Evolutionary conservation across 805 yeast genomes (phyloP).

Genomic region (Cyberlindnera euphorbiiphila): DNA sequence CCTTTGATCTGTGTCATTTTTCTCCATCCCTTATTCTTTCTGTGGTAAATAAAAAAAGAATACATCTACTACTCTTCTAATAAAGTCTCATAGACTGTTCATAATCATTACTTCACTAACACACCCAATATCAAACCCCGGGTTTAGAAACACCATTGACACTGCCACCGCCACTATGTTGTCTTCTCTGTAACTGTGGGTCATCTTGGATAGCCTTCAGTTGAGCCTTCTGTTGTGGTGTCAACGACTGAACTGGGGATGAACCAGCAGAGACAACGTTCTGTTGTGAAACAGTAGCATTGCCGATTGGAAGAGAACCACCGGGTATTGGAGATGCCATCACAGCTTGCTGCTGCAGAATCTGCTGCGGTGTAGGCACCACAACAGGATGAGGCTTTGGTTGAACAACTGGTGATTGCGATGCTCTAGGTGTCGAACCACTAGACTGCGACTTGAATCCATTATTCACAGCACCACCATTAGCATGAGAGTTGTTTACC

Average conservation of each 20-base stretch:
- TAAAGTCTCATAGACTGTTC: background rate
- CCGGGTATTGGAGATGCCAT: conserved; percentile 29
- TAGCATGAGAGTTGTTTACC: conserved; percentile 22
- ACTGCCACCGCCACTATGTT: conserved; percentile 6
- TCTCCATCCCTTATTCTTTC: background rate
- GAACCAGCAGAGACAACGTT: conserved; percentile 5
- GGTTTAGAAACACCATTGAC: conserved; percentile 1
- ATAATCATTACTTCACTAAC: conserved; percentile 2
- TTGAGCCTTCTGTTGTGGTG: conserved; percentile 31
- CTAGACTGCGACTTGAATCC: conserved; percentile 5
- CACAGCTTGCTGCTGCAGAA: conserved; percentile 32
- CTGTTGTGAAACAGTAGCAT: conserved; percentile 3
- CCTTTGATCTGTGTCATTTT: background rate
- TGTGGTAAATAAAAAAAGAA: too few relatives aligned
- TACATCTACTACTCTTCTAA: too few relatives aligned
- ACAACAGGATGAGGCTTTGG: conserved; percentile 6
- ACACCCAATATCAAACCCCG: background rate
- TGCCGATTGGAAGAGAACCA: conserved; percentile 12
- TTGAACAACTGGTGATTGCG: conserved; percentile 14
- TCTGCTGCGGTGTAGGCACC: conserved; percentile 40
- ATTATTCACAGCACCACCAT: conserved; percentile 3
- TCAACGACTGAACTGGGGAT: conserved; percentile 14
- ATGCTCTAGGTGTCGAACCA: conserved; percentile 6
- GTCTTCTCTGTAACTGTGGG: conserved; percentile 26
- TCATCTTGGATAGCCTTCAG: conserved; percentile 26